phyloP scores from a whole-genome alignment of 2,329 filamentous ascomycete genomes.

The Penicillium rolfsii region DNA sequence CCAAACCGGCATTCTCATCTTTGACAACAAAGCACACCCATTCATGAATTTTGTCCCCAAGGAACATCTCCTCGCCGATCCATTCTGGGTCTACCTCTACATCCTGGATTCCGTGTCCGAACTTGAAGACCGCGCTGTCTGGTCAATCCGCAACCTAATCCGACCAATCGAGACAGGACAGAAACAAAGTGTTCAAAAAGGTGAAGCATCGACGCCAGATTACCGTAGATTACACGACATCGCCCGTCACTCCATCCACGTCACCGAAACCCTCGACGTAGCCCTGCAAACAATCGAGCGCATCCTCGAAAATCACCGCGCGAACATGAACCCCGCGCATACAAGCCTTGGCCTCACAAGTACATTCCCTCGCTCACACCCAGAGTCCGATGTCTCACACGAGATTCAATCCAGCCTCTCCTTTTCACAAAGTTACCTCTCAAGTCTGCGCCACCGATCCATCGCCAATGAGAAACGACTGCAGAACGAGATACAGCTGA shows the following conservation, averaged over 20 bases:
- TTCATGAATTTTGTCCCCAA: slow-evolving; percentile 1
- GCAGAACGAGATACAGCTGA: slow-evolving; percentile 37
- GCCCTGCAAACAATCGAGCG: slow-evolving; percentile 29
- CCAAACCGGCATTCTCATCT: slow-evolving; percentile 23
- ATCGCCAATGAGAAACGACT: slow-evolving; percentile 36
- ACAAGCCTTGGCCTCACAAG: not conserved
- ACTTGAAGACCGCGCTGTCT: slow-evolving; percentile 34
- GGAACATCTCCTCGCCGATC: slow-evolving; percentile 16
- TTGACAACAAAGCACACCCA: slow-evolving; percentile 11
- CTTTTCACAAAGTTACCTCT: slow-evolving; percentile 28
- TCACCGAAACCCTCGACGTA: slow-evolving; percentile 36
- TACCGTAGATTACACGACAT: slow-evolving; percentile 35
- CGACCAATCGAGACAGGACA: slow-evolving; percentile 29
- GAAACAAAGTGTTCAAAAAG: not conserved
- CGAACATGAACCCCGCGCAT: slow-evolving; percentile 12
- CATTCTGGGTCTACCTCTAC: slow-evolving; percentile 25
- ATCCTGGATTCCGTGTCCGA: slow-evolving; percentile 24
- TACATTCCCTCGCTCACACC: not conserved
- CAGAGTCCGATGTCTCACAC: slow-evolving; percentile 7
- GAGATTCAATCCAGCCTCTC: slow-evolving; percentile 27
- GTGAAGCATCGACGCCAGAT: slow-evolving; percentile 21
- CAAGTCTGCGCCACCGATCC: slow-evolving; percentile 30
- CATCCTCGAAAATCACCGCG: slow-evolving; percentile 26
- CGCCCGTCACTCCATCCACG: slow-evolving; percentile 38
- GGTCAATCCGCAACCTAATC: slow-evolving; percentile 33